A percentile compares a stretch with the other conserved stretches of the same genome.
Conservation (phyloP, 2,329 filamentous ascomycete genomes). For the Calonectria naviculata region DNA sequence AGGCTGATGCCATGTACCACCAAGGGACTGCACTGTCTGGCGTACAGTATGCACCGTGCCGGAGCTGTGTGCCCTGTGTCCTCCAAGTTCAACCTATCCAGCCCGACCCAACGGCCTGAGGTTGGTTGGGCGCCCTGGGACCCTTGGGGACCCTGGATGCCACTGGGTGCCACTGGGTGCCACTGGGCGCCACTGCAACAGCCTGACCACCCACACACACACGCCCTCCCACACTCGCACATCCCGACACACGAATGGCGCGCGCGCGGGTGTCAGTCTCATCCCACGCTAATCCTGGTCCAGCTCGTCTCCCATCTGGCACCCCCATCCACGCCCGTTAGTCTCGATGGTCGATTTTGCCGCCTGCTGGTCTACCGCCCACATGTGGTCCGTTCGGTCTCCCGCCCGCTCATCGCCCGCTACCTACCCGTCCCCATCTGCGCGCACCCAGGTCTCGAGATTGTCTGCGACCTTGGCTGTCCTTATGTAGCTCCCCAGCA, state of each 20-base stretch:
- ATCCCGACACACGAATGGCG: constrained; percentile 5
- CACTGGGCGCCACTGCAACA: neutral
- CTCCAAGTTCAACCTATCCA: too few species aligned
- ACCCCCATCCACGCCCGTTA: constrained; percentile 3
- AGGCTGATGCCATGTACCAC: constrained; percentile 32
- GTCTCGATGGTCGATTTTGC: neutral
- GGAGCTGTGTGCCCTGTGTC: neutral
- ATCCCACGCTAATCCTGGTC: constrained; percentile 11
- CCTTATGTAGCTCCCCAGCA: constrained; percentile 12
- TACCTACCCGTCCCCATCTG: neutral
- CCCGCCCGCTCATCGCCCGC: constrained; percentile 1
- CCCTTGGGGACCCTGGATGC: neutral
- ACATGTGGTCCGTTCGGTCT: neutral
- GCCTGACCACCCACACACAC: neutral
- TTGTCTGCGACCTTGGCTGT: constrained; percentile 2
- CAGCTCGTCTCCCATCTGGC: constrained; percentile 1
- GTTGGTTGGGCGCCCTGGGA: neutral
- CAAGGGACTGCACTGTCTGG: constrained; percentile 30
- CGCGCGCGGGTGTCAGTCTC: constrained; percentile 6
- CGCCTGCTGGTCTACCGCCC: constrained; percentile 1
- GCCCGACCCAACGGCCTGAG: neutral
- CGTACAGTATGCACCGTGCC: constrained; percentile 18
- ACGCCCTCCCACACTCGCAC: neutral
- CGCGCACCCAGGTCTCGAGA: neutral
- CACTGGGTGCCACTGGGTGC: too few species aligned